A percentile compares a stretch with the other conserved stretches of the same genome.
phyloP scores from a whole-genome alignment of 2,329 filamentous ascomycete genomes.

The Fusarium scirpi region DNA sequence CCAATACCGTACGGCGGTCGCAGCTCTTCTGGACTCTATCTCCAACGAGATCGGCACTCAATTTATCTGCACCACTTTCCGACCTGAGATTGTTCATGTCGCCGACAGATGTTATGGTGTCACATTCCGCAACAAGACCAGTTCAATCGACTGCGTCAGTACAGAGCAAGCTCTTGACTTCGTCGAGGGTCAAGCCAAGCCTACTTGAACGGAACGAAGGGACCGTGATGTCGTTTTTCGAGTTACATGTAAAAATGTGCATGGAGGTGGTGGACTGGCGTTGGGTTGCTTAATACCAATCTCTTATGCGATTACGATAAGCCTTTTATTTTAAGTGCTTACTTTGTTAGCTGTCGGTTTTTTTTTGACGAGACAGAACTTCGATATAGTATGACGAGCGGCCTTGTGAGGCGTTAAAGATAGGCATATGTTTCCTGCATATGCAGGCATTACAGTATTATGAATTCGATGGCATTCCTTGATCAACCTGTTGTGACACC shows the following conservation, averaged over 20 bases:
- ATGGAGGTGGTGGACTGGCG: slow-evolving; percentile 40
- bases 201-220: slow-evolving; percentile 35
- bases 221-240: slow-evolving; percentile 15
- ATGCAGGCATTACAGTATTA: slow-evolving; percentile 14
- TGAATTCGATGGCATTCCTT: neutral
- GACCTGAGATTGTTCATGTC: slow-evolving; percentile 94
- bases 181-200: slow-evolving; percentile 81
- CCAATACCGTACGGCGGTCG: slow-evolving; percentile 96
- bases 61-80: slow-evolving; percentile 99
- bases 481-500: neutral
- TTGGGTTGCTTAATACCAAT: slow-evolving; percentile 45
- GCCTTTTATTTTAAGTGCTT: slow-evolving; percentile 32
- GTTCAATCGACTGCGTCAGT: slow-evolving; percentile 89
- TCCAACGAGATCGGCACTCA: slow-evolving; percentile 75
- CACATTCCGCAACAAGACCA: slow-evolving; percentile 92
- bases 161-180: slow-evolving; percentile 91
- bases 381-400: slow-evolving; percentile 25
- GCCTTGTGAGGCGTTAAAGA: slow-evolving; percentile 28
- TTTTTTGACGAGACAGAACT: slow-evolving; percentile 24
- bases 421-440: slow-evolving; percentile 23
- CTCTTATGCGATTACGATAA: slow-evolving; percentile 44
- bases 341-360: slow-evolving; percentile 25
- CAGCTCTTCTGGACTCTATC: slow-evolving; percentile 85
- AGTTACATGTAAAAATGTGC: slow-evolving; percentile 40
- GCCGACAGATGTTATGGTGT: slow-evolving; percentile 99